A percentile compares a stretch with the other conserved stretches of the same genome.
These are phyloP conservation scores for Myriosclerotinia curreyana DNA, from an alignment of 2,329 filamentous ascomycete genomes.

Conservation along the genomic window DNA sequence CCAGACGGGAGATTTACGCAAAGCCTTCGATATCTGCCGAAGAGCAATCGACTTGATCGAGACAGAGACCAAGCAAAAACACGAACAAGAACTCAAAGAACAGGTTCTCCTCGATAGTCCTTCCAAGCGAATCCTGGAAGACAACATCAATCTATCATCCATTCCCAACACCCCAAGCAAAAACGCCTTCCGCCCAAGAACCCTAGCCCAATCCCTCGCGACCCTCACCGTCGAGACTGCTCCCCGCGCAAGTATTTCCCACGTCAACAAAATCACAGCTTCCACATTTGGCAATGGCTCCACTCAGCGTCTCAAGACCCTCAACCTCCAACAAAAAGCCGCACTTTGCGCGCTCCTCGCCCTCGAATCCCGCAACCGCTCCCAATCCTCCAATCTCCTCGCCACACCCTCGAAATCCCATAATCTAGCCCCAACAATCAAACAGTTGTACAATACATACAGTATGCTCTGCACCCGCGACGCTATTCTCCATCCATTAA, in stretches of 20 bases:
- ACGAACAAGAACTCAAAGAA: slow-evolving; percentile 61
- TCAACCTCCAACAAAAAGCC: slow-evolving; percentile 96
- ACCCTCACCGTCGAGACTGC: slow-evolving; percentile 72
- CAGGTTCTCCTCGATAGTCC: slow-evolving; percentile 58
- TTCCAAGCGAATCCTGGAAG: slow-evolving; percentile 72
- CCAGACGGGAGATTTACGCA: slow-evolving; percentile 90
- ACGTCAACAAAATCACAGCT: slow-evolving; percentile 88
- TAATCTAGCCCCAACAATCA: slow-evolving; percentile 72
- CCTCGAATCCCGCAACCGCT: slow-evolving; percentile 72
- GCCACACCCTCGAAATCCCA: slow-evolving; percentile 60
- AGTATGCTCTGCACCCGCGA: slow-evolving; percentile 78
- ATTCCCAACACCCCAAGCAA: slow-evolving; percentile 44
- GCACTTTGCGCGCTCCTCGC: slow-evolving; percentile 85
- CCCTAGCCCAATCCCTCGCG: slow-evolving; percentile 49
- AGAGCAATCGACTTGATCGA: slow-evolving; percentile 88
- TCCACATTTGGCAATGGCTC: slow-evolving; percentile 88
- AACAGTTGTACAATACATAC: slow-evolving; percentile 81
- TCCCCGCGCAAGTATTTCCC: slow-evolving; percentile 82
- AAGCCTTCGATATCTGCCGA: slow-evolving; percentile 91
- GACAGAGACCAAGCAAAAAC: slow-evolving; percentile 72
- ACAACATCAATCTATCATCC: slow-evolving; percentile 74
- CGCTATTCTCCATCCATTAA: slow-evolving; percentile 84
- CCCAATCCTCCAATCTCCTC: slow-evolving; percentile 45
- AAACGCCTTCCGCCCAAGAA: slow-evolving; percentile 38
- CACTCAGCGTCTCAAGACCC: slow-evolving; percentile 73